phyloP scores from a whole-genome alignment of 495 filamentous ascomycete genomes.

The Bryoglossum gracile region DNA sequence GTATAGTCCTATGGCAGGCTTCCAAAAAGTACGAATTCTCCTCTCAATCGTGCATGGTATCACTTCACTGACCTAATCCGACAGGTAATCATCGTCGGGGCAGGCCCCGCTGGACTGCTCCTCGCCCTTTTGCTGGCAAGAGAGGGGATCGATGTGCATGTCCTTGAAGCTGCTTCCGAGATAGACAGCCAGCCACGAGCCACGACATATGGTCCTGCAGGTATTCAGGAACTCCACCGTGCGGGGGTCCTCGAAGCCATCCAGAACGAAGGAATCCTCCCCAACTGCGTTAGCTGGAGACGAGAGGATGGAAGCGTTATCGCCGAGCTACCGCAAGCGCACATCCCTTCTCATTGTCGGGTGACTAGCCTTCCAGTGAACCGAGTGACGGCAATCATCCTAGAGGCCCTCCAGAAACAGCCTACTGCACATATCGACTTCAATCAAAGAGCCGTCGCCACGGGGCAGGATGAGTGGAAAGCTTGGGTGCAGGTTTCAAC shows the following conservation, averaged over 20 bases:
- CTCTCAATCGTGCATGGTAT: too few species aligned
- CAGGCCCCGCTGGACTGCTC: conserved; percentile 48
- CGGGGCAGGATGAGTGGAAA: not conserved
- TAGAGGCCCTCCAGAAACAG: not conserved
- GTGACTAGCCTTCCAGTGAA: not conserved
- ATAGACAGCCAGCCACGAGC: conserved; percentile 49
- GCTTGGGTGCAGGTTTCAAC: not conserved
- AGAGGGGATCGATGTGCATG: conserved; percentile 41
- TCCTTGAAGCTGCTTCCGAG: conserved; percentile 42
- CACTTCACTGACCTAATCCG: too few species aligned
- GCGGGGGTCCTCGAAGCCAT: conserved; percentile 50
- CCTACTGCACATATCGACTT: not conserved
- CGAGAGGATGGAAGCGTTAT: conserved; percentile 36
- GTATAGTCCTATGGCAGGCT: too few species aligned
- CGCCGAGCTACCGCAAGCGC: conserved; percentile 22
- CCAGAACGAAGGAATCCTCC: conserved; percentile 38
- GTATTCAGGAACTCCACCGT: conserved; percentile 44
- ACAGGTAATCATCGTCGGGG: conserved; percentile 47
- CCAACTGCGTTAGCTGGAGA: conserved; percentile 45
- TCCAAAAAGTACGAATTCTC: too few species aligned
- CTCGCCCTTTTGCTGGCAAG: conserved; percentile 47
- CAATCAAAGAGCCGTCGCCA: not conserved
- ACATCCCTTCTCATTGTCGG: conserved; percentile 25
- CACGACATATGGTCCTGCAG: conserved; percentile 41
- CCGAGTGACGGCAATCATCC: not conserved